These are phyloP conservation scores for Boletus eberwhitei DNA, from an alignment of 768 basidiomycete genomes.

Conservation along the genomic window DNA sequence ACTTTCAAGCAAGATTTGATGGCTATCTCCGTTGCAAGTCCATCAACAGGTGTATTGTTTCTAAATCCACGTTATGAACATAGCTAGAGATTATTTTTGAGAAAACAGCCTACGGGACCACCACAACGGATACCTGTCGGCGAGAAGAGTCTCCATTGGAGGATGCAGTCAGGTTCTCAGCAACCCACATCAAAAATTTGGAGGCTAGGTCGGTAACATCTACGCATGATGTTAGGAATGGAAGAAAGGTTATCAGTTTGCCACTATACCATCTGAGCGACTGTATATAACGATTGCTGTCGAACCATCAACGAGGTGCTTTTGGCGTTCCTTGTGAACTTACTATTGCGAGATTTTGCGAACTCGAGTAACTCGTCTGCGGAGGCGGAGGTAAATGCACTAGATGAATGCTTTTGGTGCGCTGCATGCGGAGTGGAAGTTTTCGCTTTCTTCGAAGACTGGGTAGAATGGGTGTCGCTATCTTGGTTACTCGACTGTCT, in stretches of 20 bases:
- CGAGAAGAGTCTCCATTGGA: not conserved
- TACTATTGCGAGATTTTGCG: constrained; percentile 22
- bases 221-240: constrained; percentile 6
- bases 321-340: not conserved
- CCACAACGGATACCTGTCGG: constrained; percentile 15
- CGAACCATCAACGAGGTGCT: not conserved
- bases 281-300: constrained; percentile 21
- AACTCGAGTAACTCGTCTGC: constrained; percentile 16
- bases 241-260: not conserved
- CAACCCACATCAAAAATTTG: constrained; percentile 19
- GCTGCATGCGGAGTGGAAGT: not conserved
- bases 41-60: constrained; percentile 12
- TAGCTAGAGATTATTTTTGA: not conserved
- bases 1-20: constrained; percentile 16
- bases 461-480: not conserved
- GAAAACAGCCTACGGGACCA: constrained; percentile 17
- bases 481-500: constrained; percentile 6
- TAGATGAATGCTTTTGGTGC: not conserved
- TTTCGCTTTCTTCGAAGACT: constrained; percentile 13
- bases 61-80: constrained; percentile 10
- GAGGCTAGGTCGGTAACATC: constrained; percentile 18
- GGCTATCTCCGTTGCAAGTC: constrained; percentile 12
- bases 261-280: constrained; percentile 17
- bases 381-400: constrained; percentile 3
- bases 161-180: not conserved